Evolutionary conservation across 257 asterid genomes (phyloP), one percentile per base, ranked within the genome.

Genomic region (Solanum tarijense): DNA sequence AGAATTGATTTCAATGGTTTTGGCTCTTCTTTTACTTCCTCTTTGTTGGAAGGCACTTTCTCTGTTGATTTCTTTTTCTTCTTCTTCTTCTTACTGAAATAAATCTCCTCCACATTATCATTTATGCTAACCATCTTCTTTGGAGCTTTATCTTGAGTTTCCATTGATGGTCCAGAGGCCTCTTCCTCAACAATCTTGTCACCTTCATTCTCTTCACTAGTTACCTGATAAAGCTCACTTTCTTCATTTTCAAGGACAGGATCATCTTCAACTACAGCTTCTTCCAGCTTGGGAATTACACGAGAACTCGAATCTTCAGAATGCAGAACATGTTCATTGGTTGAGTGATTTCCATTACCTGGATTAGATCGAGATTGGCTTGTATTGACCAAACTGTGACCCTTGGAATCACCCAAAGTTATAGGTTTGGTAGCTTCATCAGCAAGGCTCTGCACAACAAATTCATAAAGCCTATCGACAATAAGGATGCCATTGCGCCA

Each of bases 81-180:
- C 29, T 48, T 88, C 25, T 41, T n/a, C 43, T 88, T 41, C 66
- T 34, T 87, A 29, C 3, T 41, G 11, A 87, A 73, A 76, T 46
- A 14, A 81, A 90, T 87, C 66, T 90, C 89, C 85, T 88, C 92
- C 58, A 84, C 85, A 35, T 84, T 72, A 25, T 88, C 89, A 79
- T 88, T 84, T 84, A 84, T 88, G 71, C 90, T 90, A 58, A 90
- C 92, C 92, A 85, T 88, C 87, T 90, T 88, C 89, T 88, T 88
- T 0, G 90, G 90, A 68, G 87, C 86, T 88, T 39, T 90, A 27
- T 31, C 39, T 76, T 74, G 79, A 32, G 87, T n/a, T 41, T 1
- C 21, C 14, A 65, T 10, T 4, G 25, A 32, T 52, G 58, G 39
- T 87, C 12, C 11, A 41, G 88, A 18, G 23, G 31, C 46, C 5